These are phyloP conservation scores for Priceomyces carsonii DNA, from an alignment of 805 yeast genomes.

Conservation along the genomic window DNA sequence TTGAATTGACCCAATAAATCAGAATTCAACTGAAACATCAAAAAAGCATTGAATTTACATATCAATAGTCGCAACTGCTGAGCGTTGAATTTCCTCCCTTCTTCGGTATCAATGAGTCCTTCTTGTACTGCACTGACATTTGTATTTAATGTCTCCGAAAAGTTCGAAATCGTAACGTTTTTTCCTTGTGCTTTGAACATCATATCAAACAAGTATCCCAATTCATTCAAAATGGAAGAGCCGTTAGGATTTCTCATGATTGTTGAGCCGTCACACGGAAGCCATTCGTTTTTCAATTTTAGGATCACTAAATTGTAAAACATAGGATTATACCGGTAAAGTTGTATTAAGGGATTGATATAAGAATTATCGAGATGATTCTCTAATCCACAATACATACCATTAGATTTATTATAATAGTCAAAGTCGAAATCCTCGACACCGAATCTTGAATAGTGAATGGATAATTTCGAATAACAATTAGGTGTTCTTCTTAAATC, in stretches of 20 bases:
- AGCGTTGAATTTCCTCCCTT: conserved; percentile 44
- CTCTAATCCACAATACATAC: conserved; percentile 73
- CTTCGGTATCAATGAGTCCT: conserved; percentile 55
- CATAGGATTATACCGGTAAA: conserved; percentile 75
- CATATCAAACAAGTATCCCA: conserved; percentile 93
- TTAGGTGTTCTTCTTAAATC: conserved; percentile 50
- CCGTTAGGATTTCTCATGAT: conserved; percentile 37
- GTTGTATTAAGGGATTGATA: conserved; percentile 71
- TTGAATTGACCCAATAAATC: conserved; percentile 46
- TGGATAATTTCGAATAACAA: conserved; percentile 71
- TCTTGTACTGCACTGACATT: conserved; percentile 47
- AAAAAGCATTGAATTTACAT: conserved; percentile 58
- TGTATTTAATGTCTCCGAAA: conserved; percentile 46
- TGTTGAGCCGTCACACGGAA: conserved; percentile 40
- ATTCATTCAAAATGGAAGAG: conserved; percentile 67
- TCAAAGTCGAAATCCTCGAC: conserved; percentile 92
- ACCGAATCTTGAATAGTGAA: conserved; percentile 86
- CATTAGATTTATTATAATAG: conserved; percentile 71
- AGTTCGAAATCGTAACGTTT: conserved; percentile 81
- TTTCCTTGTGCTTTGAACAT: conserved; percentile 75
- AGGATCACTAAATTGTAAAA: conserved; percentile 64
- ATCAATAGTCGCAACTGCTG: conserved; percentile 44
- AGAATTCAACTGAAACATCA: conserved; percentile 50
- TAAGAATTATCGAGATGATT: conserved; percentile 79
- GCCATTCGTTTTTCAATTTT: conserved; percentile 50